A percentile compares a stretch with the other conserved stretches of the same genome.
These are phyloP conservation scores for Aethionema arabicum DNA, from an alignment of 345 rosid species.

Conservation along the genomic window DNA sequence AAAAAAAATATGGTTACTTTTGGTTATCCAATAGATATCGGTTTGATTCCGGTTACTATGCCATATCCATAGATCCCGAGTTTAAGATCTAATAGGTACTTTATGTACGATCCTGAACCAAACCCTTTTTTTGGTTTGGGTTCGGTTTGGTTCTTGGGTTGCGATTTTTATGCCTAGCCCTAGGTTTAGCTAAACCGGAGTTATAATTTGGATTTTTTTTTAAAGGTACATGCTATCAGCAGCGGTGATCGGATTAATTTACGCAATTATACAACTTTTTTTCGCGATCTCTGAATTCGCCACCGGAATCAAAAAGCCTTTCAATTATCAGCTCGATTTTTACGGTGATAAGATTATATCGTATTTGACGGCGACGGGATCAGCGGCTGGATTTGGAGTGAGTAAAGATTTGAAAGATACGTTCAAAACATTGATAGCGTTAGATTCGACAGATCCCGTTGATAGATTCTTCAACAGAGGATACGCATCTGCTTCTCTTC, in stretches of 20 bases:
- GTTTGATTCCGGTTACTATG: no score
- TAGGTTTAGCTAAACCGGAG: background rate
- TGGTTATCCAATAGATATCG: no score
- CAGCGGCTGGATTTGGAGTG: conserved; percentile 57
- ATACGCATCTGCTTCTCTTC: conserved; percentile 48
- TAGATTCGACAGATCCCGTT: conserved; percentile 28
- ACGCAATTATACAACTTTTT: conserved; percentile 34
- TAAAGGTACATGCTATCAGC: conserved; percentile 40
- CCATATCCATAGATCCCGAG: no score
- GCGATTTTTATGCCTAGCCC: no score
- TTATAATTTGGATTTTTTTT: background rate
- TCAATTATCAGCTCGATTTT: conserved; percentile 37
- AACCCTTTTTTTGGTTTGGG: no score
- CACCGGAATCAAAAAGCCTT: conserved; percentile 28
- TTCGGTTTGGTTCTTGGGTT: no score
- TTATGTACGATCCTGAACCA: no score
- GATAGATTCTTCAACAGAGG: conserved; percentile 50
- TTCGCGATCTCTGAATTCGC: conserved; percentile 37
- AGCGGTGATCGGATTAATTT: conserved; percentile 33
- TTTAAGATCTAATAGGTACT: no score
- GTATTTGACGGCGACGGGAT: conserved; percentile 50
- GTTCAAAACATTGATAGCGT: background rate
- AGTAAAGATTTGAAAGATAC: conserved; percentile 47
- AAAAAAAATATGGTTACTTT: no score
- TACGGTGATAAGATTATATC: conserved; percentile 46